These are phyloP conservation scores for Artemisia argyi DNA, from an alignment of 129 eudicot genomes.

Conservation along the genomic window DNA sequence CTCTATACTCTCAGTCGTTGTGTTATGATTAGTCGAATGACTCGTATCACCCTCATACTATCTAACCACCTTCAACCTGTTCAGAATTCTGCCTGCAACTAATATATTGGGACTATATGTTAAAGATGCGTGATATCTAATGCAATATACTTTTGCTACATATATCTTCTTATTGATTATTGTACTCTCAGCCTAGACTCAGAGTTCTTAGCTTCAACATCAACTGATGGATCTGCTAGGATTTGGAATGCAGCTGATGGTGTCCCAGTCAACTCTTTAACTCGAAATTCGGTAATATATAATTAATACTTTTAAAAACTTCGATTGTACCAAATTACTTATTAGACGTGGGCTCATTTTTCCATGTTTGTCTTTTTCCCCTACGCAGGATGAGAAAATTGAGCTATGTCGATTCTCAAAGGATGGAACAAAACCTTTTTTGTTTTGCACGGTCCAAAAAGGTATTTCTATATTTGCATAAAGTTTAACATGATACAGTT, in stretches of 20 bases:
- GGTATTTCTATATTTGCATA: constrained; percentile 44
- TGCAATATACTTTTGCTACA: background rate
- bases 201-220: constrained; percentile 93
- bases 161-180: constrained; percentile 16
- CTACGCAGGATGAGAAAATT: constrained; percentile 78
- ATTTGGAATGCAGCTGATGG: constrained; percentile 92
- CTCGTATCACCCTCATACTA: background rate
- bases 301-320: background rate
- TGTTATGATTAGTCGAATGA: constrained; percentile 17
- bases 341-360: constrained; percentile 21
- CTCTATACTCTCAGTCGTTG: background rate
- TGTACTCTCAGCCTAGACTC: constrained; percentile 77
- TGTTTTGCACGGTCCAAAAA: constrained; percentile 83
- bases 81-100: constrained; percentile 8
- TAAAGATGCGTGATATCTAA: constrained; percentile 2
- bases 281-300: constrained; percentile 66
- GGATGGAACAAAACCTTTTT: constrained; percentile 91
- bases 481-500: background rate
- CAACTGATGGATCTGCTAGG: constrained; percentile 94
- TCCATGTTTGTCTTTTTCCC: background rate
- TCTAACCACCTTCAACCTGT: background rate
- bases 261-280: constrained; percentile 68
- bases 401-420: constrained; percentile 91
- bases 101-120: constrained; percentile 7
- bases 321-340: background rate